Evolutionary conservation across 768 basidiomycete genomes (phyloP).

Genomic region (Serendipita sp.): DNA sequence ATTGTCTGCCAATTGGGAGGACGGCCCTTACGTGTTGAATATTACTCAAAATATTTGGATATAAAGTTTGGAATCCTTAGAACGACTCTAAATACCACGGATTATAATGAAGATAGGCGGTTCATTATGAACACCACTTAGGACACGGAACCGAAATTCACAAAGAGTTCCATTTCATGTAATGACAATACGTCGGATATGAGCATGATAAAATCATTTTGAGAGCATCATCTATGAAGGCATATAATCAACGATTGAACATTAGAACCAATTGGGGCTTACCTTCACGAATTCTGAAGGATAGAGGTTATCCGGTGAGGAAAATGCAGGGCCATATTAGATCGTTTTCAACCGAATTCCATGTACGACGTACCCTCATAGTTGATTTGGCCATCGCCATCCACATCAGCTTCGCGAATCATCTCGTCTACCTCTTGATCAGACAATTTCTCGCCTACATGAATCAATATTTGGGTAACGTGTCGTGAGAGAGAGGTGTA

Average conservation of each 20-base stretch:
- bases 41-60: too few species aligned
- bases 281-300: slow-evolving; percentile 61
- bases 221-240: slow-evolving; percentile 48
- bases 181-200: background rate
- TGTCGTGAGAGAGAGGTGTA: background rate
- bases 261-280: slow-evolving; percentile 10
- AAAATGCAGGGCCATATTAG: slow-evolving; percentile 6
- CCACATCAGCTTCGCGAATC: slow-evolving; percentile 91
- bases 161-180: background rate
- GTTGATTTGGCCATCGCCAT: slow-evolving; percentile 88
- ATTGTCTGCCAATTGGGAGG: background rate
- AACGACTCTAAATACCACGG: too few species aligned
- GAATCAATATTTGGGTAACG: slow-evolving; percentile 5
- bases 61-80: too few species aligned
- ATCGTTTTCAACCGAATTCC: slow-evolving; percentile 2
- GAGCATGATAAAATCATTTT: slow-evolving; percentile 26
- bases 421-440: slow-evolving; percentile 86
- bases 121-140: too few species aligned
- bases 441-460: slow-evolving; percentile 65
- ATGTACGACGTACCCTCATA: slow-evolving; percentile 42
- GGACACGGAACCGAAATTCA: background rate
- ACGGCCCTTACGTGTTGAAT: too few species aligned
- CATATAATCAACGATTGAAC: slow-evolving; percentile 5
- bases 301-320: background rate
- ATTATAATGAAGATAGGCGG: too few species aligned